These are phyloP conservation scores for Macrolepiota fuliginosa DNA, from an alignment of 768 basidiomycete species.

Conservation along the genomic window DNA sequence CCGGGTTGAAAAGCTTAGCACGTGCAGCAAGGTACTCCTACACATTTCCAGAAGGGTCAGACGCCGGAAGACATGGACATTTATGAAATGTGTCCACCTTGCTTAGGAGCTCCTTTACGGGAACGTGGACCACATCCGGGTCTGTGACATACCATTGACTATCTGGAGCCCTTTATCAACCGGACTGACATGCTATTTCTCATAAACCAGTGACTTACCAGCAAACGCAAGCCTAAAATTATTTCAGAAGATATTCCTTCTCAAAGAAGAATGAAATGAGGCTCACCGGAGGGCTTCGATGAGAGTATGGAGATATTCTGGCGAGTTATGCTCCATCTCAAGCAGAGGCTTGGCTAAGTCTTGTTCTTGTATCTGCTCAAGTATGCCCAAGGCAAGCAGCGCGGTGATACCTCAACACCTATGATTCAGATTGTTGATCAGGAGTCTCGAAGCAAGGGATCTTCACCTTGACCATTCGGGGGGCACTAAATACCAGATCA, in stretches of 20 bases:
- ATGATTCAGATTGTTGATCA: background rate
- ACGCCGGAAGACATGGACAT: background rate
- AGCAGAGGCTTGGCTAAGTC: constrained; percentile 65
- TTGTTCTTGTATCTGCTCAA: constrained; percentile 81
- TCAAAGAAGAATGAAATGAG: background rate
- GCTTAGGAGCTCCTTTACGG: constrained; percentile 81
- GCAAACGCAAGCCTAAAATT: constrained; percentile 63
- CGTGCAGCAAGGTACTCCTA: constrained; percentile 83
- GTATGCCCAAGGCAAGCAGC: constrained; percentile 86
- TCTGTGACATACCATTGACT: constrained; percentile 92
- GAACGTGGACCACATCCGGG: constrained; percentile 74
- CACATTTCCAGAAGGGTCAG: background rate
- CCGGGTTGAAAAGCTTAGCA: constrained; percentile 75
- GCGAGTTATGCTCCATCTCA: constrained; percentile 87
- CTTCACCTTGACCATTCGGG: constrained; percentile 88
- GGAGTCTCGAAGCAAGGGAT: background rate
- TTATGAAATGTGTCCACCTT: constrained; percentile 45
- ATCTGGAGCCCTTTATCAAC: constrained; percentile 41
- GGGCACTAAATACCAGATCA: constrained; percentile 64
- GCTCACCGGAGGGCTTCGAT: constrained; percentile 80
- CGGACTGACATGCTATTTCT: background rate
- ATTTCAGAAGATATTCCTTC: constrained; percentile 1
- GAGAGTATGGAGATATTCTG: constrained; percentile 83
- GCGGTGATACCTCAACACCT: constrained; percentile 72
- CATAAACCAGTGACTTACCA: constrained; percentile 39